Percentiles rank a stretch among this genome's conserved stretches.
Conservation (phyloP, 305 asterid genomes). For the Ilex paraguariensis region DNA sequence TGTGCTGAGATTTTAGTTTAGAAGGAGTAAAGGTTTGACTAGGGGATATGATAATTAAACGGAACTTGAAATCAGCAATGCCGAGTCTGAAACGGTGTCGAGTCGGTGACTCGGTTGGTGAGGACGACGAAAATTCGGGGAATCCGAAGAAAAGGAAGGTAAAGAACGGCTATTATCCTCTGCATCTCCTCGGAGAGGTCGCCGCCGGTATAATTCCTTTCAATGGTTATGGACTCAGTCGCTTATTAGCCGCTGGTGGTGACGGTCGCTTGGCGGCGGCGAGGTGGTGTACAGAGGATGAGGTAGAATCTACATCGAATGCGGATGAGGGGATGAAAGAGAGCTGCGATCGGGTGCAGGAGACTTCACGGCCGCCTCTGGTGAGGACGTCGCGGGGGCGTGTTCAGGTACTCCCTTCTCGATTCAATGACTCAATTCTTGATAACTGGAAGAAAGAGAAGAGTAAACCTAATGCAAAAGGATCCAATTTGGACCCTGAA, state of each 20-base stretch:
- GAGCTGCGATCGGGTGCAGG: conserved; percentile 25
- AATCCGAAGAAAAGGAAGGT: conserved; percentile 69
- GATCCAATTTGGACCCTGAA: conserved; percentile 54
- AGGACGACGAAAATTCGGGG: conserved; percentile 47
- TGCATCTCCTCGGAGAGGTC: conserved; percentile 73
- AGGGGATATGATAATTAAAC: conserved; percentile 76
- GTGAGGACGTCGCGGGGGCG: conserved; percentile 94
- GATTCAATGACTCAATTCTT: conserved; percentile 84
- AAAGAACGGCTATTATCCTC: conserved; percentile 49
- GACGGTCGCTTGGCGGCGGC: conserved; percentile 20
- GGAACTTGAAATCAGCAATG: conserved; percentile 91
- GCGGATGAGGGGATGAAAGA: conserved; percentile 2
- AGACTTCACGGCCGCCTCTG: conserved; percentile 66
- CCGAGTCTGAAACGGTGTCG: conserved; percentile 91
- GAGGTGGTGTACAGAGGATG: conserved; percentile 29
- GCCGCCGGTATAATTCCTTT: conserved; percentile 67
- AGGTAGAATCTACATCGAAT: conserved; percentile 27
- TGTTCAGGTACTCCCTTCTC: conserved; percentile 90
- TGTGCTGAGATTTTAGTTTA: conserved; percentile 41
- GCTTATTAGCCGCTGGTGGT: conserved; percentile 26
- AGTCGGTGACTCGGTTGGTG: conserved; percentile 53
- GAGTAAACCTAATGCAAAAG: conserved; percentile 35
- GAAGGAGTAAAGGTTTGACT: conserved; percentile 22
- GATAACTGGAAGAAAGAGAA: conserved; percentile 96
- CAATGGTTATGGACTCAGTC: conserved; percentile 45